These are phyloP conservation scores for Hypoxylon crocopeplum DNA, from an alignment of 495 filamentous ascomycete genomes.

Conservation along the genomic window DNA sequence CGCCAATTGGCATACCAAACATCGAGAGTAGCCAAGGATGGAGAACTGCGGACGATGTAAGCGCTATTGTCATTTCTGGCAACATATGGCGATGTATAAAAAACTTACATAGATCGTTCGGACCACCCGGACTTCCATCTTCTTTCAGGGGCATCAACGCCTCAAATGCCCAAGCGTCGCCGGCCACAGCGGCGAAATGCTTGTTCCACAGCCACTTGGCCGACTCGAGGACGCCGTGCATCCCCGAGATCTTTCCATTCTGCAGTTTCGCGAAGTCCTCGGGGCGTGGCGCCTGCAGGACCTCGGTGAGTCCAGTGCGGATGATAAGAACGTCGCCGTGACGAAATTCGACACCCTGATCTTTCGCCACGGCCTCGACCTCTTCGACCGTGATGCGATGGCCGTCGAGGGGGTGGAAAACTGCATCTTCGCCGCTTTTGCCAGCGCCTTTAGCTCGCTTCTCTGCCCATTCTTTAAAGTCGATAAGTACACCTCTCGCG, in stretches of 20 bases:
- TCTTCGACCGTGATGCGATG: constrained; percentile 66
- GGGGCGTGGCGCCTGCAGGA: constrained; percentile 53
- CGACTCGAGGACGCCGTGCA: constrained; percentile 63
- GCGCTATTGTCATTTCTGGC: not conserved
- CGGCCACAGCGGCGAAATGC: constrained; percentile 60
- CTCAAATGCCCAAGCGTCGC: constrained; percentile 59
- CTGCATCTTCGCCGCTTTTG: constrained; percentile 29
- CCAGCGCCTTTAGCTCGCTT: constrained; percentile 49
- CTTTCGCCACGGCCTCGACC: constrained; percentile 63
- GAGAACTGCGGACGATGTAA: constrained; percentile 48
- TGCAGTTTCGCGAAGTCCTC: constrained; percentile 57
- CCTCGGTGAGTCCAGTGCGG: constrained; percentile 68
- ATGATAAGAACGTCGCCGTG: constrained; percentile 70
- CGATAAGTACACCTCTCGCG: constrained; percentile 65
- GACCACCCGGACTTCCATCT: constrained; percentile 36
- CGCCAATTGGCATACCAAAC: constrained; percentile 70
- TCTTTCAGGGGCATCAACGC: constrained; percentile 45
- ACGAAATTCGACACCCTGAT: constrained; percentile 64
- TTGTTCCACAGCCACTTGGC: constrained; percentile 63
- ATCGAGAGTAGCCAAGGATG: constrained; percentile 69
- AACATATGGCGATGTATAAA: constrained; percentile 1
- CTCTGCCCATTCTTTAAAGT: constrained; percentile 55
- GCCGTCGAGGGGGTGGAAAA: constrained; percentile 62
- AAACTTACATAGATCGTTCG: constrained; percentile 46
- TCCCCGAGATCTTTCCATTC: constrained; percentile 37